Evolutionary conservation across 2,329 filamentous ascomycete genomes (phyloP), one percentile per base, ranked within the genome.

Genomic region (Albifimbria verrucaria): DNA sequence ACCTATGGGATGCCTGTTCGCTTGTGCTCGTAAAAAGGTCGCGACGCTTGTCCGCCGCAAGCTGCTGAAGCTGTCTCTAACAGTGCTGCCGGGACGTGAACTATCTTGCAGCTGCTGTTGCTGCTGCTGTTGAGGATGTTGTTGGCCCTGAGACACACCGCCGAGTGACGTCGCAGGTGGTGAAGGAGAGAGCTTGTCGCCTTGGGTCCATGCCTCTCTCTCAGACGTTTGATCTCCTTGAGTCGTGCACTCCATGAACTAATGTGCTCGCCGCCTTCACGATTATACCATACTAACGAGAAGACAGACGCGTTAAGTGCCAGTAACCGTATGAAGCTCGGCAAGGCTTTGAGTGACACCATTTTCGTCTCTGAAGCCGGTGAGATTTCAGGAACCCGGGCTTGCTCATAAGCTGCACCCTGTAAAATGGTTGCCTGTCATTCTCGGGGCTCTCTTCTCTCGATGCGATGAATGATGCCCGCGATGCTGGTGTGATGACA

Each of bases 251-350:
- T 86, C 94, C 94, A 97, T 9, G 90, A 90, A 11, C 91, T 94
- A 25, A 94, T 80, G 64, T 96, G 87, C 68, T 96, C 92, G 52
- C 88, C 88, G 6, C 87, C 88, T 57, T 88, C 83, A 46, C 86
- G 81, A 63, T 84, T 86, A 46, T 84, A 83, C 91, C 93, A 97
- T n/a, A 97, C 92, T 44, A 88, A 82, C 2, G 89, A 91, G 69
- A 97, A 97, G 9, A 97, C 90, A 15, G 90, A 95, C 0, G 94
- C 92, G 65, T 97, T 97, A 57, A 99, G 82, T 1, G 93, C 91
- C 18, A 97, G 77, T 46, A 96, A 85, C 36, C 94, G 86, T 50
- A 97, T 89, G 66, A 97, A 95, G 10, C 86, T 82, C 1, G 92
- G 89, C 9, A 99, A 78, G 12, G 90, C 90, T 60, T 85, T 86